Evolutionary conservation across 2,329 filamentous ascomycete species (phyloP).

Genomic region (Bipolaris victoriae): DNA sequence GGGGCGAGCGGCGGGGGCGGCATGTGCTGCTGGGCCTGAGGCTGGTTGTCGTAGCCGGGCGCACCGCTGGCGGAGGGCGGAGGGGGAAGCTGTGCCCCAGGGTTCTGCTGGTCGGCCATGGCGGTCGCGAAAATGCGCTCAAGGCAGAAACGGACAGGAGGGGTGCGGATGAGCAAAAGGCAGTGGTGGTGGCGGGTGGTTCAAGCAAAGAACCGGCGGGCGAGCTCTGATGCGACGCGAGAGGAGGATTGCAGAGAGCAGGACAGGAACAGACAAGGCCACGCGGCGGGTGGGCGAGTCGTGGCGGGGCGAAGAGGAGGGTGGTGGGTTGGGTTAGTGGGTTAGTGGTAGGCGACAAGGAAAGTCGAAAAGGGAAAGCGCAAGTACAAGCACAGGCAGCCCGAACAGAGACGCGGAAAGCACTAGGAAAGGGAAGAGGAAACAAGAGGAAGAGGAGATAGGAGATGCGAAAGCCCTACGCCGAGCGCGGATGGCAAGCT

Average conservation of each 20-base stretch:
- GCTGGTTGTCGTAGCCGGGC: constrained; percentile 77
- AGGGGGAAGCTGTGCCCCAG: constrained; percentile 70
- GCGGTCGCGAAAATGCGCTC: constrained; percentile 32
- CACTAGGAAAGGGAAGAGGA: constrained; percentile 48
- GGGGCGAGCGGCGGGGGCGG: constrained; percentile 85
- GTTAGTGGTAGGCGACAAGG: constrained; percentile 34
- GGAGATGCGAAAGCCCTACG: constrained; percentile 46
- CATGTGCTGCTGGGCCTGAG: constrained; percentile 75
- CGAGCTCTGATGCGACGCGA: constrained; percentile 12
- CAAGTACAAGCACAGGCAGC: constrained; percentile 30
- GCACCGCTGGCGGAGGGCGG: constrained; percentile 73
- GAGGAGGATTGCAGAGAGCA: constrained; percentile 15
- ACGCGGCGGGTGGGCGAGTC: constrained; percentile 19
- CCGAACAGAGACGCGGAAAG: constrained; percentile 34
- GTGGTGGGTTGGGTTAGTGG: constrained; percentile 20
- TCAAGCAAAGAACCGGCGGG: constrained; percentile 4
- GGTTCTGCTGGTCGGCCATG: constrained; percentile 79
- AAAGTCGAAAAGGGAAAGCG: constrained; percentile 36
- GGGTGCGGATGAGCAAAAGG: constrained; percentile 11
- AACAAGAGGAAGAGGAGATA: constrained; percentile 46
- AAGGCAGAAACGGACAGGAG: constrained; percentile 19
- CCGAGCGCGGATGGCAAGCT: constrained; percentile 44
- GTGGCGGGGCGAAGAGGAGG: constrained; percentile 26
- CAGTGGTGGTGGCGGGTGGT: too few species aligned
- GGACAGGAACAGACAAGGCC: constrained; percentile 21